Evolutionary conservation across 179 eudicot species (phyloP).

Genomic region (Silene noctiflora): DNA sequence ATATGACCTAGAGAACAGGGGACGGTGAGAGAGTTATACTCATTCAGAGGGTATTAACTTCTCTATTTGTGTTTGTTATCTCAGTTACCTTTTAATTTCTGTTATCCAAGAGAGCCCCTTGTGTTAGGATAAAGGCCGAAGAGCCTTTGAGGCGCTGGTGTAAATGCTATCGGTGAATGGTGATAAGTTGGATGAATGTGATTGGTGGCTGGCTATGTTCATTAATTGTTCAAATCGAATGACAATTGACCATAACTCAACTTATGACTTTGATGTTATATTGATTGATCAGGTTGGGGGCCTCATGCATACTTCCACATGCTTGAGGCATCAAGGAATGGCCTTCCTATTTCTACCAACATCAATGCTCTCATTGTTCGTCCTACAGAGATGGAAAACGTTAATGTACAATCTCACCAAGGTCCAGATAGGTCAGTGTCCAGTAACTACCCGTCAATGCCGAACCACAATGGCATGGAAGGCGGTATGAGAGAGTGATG

Average conservation of each 20-base stretch:
- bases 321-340: conserved; percentile 56
- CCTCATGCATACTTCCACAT: conserved; percentile 68
- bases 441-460: conserved; percentile 26
- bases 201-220: background rate
- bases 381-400: conserved; percentile 42
- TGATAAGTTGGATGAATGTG: background rate
- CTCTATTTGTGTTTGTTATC: background rate
- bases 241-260: background rate
- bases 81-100: background rate
- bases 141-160: background rate
- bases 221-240: background rate
- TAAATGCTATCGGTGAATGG: background rate
- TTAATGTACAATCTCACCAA: conserved; percentile 29
- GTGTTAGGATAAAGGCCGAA: background rate
- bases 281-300: conserved; percentile 44
- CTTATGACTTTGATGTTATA: background rate
- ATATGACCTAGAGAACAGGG: no score
- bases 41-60: background rate
- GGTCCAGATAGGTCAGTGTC: conserved; percentile 27
- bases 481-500: conserved; percentile 36
- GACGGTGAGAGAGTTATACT: background rate
- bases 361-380: conserved; percentile 31
- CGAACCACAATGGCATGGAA: conserved; percentile 39
- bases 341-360: conserved; percentile 31
- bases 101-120: background rate